These are phyloP conservation scores for Spergularia marina DNA, from an alignment of 148 eudicot species.

Conservation along the genomic window DNA sequence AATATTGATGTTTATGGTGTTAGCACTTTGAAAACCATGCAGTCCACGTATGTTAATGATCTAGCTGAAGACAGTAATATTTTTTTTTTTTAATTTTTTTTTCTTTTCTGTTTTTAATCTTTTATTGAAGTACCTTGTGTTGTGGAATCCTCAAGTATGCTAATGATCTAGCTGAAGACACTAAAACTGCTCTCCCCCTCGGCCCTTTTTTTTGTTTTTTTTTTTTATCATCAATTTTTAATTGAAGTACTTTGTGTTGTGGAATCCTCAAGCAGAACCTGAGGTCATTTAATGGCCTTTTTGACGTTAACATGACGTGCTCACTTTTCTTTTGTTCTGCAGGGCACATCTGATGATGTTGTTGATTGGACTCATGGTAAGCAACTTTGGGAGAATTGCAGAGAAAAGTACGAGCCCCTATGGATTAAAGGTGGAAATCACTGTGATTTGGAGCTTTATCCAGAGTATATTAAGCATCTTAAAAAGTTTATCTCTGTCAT, in stretches of 20 bases:
- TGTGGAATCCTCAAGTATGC: neutral
- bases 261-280: neutral
- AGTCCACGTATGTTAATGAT: too few relatives aligned
- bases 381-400: conserved; percentile 80
- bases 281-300: neutral
- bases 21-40: too few relatives aligned
- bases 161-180: too few relatives aligned
- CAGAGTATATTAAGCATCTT: conserved; percentile 77
- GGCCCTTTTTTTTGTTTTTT: too few relatives aligned
- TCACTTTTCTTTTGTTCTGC: conserved; percentile 17
- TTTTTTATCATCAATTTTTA: too few relatives aligned
- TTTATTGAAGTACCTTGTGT: neutral
- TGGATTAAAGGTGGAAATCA: conserved; percentile 90
- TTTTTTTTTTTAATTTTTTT: too few relatives aligned
- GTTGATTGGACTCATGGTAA: conserved; percentile 86
- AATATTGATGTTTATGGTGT: too few relatives aligned
- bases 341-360: conserved; percentile 89
- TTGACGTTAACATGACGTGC: neutral
- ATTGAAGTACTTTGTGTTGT: neutral
- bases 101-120: too few relatives aligned
- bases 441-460: conserved; percentile 81
- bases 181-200: too few relatives aligned
- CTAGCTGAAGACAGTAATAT: too few relatives aligned
- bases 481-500: conserved; percentile 70
- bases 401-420: conserved; percentile 78